Conservation (phyloP, 306 rosid species). For the Malus fusca region DNA sequence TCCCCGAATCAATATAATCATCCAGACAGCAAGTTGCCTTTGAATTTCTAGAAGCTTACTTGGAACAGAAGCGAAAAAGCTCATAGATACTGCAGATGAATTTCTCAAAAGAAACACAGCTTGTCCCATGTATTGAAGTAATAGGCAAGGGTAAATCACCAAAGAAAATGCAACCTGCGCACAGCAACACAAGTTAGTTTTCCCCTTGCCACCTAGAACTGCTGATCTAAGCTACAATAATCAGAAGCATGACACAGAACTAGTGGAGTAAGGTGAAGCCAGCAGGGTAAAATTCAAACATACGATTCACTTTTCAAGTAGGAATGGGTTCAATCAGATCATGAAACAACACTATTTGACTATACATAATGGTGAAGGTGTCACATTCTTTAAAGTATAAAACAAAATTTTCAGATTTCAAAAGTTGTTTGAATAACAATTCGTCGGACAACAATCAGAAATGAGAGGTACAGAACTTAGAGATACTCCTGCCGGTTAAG, state of each 20-base stretch:
- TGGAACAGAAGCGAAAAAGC: conserved; percentile 88
- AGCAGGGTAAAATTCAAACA: background rate
- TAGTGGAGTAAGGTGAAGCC: background rate
- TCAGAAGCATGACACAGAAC: background rate
- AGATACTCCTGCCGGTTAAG: background rate
- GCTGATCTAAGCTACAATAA: background rate
- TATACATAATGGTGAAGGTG: background rate
- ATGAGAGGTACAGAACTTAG: background rate
- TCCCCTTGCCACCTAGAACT: background rate
- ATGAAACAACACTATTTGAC: background rate
- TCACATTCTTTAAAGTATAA: background rate
- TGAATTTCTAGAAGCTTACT: conserved; percentile 40
- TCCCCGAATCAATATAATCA: background rate
- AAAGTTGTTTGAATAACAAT: background rate
- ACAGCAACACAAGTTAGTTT: conserved; percentile 12
- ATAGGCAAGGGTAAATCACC: conserved; percentile 64
- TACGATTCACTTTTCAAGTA: conserved; percentile 3
- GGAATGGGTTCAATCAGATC: conserved; percentile 2
- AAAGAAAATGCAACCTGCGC: conserved; percentile 63
- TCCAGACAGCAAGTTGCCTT: background rate
- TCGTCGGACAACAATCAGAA: background rate
- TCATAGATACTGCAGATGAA: conserved; percentile 47
- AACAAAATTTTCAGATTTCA: background rate
- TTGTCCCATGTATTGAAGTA: conserved; percentile 92
- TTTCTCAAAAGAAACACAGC: conserved; percentile 85